Base-by-base conservation (phyloP, 164 flowering plant genomes). In the Tetrastigma voinierianum region DNA sequence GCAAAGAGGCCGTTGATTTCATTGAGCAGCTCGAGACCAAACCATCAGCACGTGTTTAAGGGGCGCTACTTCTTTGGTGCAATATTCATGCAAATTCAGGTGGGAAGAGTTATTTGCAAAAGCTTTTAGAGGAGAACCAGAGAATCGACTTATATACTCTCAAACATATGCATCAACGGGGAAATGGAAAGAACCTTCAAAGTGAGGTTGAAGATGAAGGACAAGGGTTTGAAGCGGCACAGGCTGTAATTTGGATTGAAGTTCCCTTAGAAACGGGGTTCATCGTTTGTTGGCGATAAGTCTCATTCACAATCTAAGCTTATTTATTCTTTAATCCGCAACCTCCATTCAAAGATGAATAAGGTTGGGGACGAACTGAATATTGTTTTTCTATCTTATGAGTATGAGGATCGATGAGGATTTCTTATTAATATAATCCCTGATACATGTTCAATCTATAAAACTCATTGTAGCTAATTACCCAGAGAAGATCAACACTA, bases 191-290 rank as follows among this genome's bases (percentile, higher is more conserved):
- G 80, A 73, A 57, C 80, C 76, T 58, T 59, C 76, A 9, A 61
- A 18, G 57, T 76, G 43, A 73, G 82, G 67, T 40, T 44, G 71
- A 57, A 70, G 48, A 76, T 76, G 78, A 79, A 79, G 57, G 82
- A 70, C 4, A 66, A 51, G 44, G 76, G 78, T 9, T 46, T 79
- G 67, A 76, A 79, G 72, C 76, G 76, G 65, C 77, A 68, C 65
- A 78, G 82, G 80, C 57, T 79, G 80, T 54, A 79, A n/a, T n/a
- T 53, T 79, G 82, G 82, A 79, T 79, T 47, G 72, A 71, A 60
- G 70, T 79, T 14, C 78, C n/a, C n/a, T n/a, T n/a, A n/a, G 69
- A 3, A 73, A 74, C 44, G 62, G 43, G 58, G 67, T n/a, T 73
- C 57, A 69, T 74, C 57, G 77, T 76, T 73, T 4, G 80, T 70